Base-by-base conservation (phyloP, 1,139 yeast genomes). In the Yamadazyma friedrichii region DNA sequence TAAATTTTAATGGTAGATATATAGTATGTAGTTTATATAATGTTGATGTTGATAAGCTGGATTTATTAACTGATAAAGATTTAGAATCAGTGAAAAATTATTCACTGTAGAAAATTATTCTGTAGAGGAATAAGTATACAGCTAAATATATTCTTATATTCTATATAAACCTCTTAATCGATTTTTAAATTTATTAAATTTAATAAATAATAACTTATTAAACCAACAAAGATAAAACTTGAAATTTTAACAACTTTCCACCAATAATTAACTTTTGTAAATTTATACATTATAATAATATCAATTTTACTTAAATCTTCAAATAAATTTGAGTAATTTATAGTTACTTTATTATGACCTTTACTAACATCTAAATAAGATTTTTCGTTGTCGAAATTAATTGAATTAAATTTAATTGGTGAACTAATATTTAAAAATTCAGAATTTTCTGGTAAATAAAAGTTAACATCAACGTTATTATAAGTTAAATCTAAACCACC, bases 401-500 rank as follows among this genome's bases (percentile, higher is more conserved):
- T 47, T 13, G 64, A 58, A 33, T 59, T 56, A 43, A 68, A 69
- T 6, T 70, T 70, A 36, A 82, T 57, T 15, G 93, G 84, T 15
- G 87, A 74, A 30, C 78, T 66, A 31, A 84, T 72, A 42, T 78
- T 76, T 40, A 84, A 51, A 36, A 82, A 67, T 50, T 78, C 70
- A 6, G 98, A 85, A 39, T 93, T 93, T 65, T 93, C 98, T 13
- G 99, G 99, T 50, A 93, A 76, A 55, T 82, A 84, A 51, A 93
- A 67, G 33, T 76, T 74, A 39, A 88, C 61, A 37, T 69, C 67
- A 12, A 84, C 84, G 36, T 76, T 64, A 42, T 81, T 84, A 61
- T 89, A 91, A 36, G 81, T 70, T 22, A 78, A 70, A 54, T 87
- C 93, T 24, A 61, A 62, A 31, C 93, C 82, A 13, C 95, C 87